These are phyloP conservation scores for Phaeosphaeria sp. DNA, from an alignment of 2,329 filamentous ascomycete species.

Conservation along the genomic window DNA sequence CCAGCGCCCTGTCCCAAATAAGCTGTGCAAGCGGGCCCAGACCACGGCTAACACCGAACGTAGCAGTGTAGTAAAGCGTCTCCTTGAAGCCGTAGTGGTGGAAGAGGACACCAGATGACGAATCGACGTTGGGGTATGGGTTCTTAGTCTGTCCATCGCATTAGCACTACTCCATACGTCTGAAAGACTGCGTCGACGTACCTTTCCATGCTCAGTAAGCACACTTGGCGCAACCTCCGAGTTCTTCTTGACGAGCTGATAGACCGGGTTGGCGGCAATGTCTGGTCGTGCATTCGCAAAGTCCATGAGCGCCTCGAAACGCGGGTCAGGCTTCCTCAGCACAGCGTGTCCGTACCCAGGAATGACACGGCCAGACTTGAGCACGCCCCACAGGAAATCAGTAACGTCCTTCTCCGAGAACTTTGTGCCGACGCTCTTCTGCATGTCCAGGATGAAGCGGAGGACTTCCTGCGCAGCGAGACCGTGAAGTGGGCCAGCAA, in stretches of 20 bases:
- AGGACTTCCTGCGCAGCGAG: conserved; percentile 96
- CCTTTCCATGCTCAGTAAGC: conserved; percentile 91
- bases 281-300: conserved; percentile 86
- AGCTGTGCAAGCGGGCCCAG: conserved; percentile 92
- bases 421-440: conserved; percentile 78
- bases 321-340: conserved; percentile 93
- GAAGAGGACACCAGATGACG: conserved; percentile 91
- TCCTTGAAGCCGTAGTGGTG: conserved; percentile 98
- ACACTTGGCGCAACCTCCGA: conserved; percentile 89
- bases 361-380: conserved; percentile 92
- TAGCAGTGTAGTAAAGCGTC: conserved; percentile 89
- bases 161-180: conserved; percentile 4
- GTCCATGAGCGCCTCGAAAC: conserved; percentile 96
- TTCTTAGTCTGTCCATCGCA: conserved; percentile 74
- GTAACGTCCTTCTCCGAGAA: conserved; percentile 84
- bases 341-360: conserved; percentile 96
- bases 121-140: conserved; percentile 96
- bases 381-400: conserved; percentile 88
- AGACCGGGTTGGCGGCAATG: conserved; percentile 86
- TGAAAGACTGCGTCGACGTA: conserved; percentile 31
- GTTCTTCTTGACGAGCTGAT: conserved; percentile 93
- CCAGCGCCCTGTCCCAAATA: conserved; percentile 93
- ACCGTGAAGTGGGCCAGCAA: conserved; percentile 92
- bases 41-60: conserved; percentile 72
- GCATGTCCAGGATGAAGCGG: conserved; percentile 96